Percentiles rank a stretch among this genome's conserved stretches.
phyloP scores from a whole-genome alignment of 371 early-diverging fungal genomes.

The Mortierella polycephala region DNA sequence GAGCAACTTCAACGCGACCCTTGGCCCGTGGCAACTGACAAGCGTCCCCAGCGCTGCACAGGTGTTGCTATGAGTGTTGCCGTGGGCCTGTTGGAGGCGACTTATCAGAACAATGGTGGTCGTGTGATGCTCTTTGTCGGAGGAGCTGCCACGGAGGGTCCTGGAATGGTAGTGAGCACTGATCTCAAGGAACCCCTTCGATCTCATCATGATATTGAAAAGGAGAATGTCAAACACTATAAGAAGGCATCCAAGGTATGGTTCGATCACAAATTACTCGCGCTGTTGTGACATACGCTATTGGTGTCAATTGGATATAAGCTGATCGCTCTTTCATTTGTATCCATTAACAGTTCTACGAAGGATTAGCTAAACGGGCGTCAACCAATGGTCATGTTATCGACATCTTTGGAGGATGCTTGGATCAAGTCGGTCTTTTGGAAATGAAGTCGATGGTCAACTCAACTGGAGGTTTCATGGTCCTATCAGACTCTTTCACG shows the following conservation, averaged over 20 bases:
- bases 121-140: conserved; percentile 98
- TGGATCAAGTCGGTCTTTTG: conserved; percentile 96
- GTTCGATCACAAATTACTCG: neutral
- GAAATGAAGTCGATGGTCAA: conserved; percentile 98
- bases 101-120: conserved; percentile 94
- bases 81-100: conserved; percentile 91
- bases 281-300: neutral
- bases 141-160: conserved; percentile 98
- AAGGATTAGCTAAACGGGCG: conserved; percentile 88
- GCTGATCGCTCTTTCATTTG: neutral
- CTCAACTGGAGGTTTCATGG: conserved; percentile 95
- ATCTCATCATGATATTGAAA: conserved; percentile 98
- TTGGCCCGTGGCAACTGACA: conserved; percentile 97
- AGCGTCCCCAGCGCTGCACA: conserved; percentile 96
- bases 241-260: conserved; percentile 87
- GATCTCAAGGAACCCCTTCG: conserved; percentile 97
- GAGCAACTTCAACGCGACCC: conserved; percentile 98
- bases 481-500: conserved; percentile 97
- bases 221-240: conserved; percentile 92
- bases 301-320: neutral
- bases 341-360: conserved; percentile 82
- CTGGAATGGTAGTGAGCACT: conserved; percentile 95
- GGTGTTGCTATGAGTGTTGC: conserved; percentile 99
- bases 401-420: conserved; percentile 94
- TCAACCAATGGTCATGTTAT: conserved; percentile 86